These are phyloP conservation scores for Leccinum boreale DNA, from an alignment of 768 basidiomycete genomes.

Conservation along the genomic window DNA sequence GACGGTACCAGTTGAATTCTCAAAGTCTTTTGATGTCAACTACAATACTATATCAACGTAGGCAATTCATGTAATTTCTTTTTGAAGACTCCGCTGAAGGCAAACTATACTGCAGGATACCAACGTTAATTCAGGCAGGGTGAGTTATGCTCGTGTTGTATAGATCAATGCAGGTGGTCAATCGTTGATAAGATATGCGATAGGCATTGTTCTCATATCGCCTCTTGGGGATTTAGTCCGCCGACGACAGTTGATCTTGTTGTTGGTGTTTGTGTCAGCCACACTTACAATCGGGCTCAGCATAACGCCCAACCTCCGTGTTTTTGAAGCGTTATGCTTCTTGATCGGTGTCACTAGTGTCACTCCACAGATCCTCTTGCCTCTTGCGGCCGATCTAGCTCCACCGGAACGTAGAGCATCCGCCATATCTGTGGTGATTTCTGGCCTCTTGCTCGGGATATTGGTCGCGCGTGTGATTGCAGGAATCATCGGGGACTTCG, in stretches of 20 bases:
- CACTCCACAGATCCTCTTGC: slow-evolving; percentile 71
- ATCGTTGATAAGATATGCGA: slow-evolving; percentile 52
- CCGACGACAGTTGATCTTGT: slow-evolving; percentile 65
- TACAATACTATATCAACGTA: slow-evolving; percentile 35
- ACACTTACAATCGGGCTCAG: slow-evolving; percentile 70
- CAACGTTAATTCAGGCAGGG: slow-evolving; percentile 69
- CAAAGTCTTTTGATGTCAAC: slow-evolving; percentile 38
- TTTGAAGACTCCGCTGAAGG: neutral
- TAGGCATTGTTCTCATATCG: slow-evolving; percentile 69
- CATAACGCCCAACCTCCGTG: slow-evolving; percentile 52
- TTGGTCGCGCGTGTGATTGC: slow-evolving; percentile 73
- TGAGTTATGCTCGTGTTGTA: slow-evolving; percentile 22
- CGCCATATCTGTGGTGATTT: slow-evolving; percentile 71
- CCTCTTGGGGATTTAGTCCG: slow-evolving; percentile 84
- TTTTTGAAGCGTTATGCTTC: slow-evolving; percentile 68
- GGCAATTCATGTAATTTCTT: neutral
- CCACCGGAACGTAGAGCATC: slow-evolving; percentile 68
- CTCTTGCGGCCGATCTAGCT: slow-evolving; percentile 79
- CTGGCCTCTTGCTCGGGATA: slow-evolving; percentile 67
- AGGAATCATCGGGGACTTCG: slow-evolving; percentile 71
- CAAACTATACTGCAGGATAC: slow-evolving; percentile 41
- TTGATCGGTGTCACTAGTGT: slow-evolving; percentile 71
- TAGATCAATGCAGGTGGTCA: neutral
- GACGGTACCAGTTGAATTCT: slow-evolving; percentile 29
- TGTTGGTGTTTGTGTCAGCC: slow-evolving; percentile 50